These are phyloP conservation scores for Tuber borchii DNA, from an alignment of 495 filamentous ascomycete genomes.

Conservation along the genomic window DNA sequence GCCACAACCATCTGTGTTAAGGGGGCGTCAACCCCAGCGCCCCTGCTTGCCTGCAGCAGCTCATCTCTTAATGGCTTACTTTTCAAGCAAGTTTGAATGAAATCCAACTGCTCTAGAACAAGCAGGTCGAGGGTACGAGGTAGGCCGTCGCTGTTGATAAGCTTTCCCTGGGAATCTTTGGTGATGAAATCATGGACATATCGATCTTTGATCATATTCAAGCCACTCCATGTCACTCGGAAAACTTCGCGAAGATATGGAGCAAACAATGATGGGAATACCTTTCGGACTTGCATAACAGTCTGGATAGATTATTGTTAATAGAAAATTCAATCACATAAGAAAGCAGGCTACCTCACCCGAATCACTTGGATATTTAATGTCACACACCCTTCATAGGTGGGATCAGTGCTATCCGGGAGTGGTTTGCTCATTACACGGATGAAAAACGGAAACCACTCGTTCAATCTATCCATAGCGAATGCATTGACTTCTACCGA, in stretches of 20 bases:
- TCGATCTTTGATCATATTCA: constrained; percentile 59
- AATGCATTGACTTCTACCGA: constrained; percentile 76
- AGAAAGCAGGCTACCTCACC: constrained; percentile 44
- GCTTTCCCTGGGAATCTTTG: constrained; percentile 72
- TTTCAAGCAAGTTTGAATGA: constrained; percentile 72
- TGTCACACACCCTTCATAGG: constrained; percentile 54
- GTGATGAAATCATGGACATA: constrained; percentile 80
- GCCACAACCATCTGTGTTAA: constrained; percentile 40
- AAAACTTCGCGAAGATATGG: constrained; percentile 75
- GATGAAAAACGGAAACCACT: constrained; percentile 83
- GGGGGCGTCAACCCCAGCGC: constrained; percentile 28
- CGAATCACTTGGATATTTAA: constrained; percentile 85
- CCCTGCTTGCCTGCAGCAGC: constrained; percentile 35
- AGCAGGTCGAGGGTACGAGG: constrained; percentile 93
- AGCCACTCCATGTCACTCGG: constrained; percentile 76
- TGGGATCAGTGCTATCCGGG: constrained; percentile 49
- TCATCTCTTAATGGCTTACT: constrained; percentile 68
- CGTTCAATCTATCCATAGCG: constrained; percentile 70
- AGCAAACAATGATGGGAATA: constrained; percentile 75
- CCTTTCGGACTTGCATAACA: constrained; percentile 75
- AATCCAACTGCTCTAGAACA: constrained; percentile 85
- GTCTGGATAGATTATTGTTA: constrained; percentile 51
- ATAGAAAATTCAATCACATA: constrained; percentile 13
- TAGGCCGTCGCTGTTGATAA: constrained; percentile 86
- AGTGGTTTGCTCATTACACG: constrained; percentile 52